A percentile compares a stretch with the other conserved stretches of the same genome.
phyloP scores from a whole-genome alignment of 2,329 filamentous ascomycete species.

The Epichloe uncinata region DNA sequence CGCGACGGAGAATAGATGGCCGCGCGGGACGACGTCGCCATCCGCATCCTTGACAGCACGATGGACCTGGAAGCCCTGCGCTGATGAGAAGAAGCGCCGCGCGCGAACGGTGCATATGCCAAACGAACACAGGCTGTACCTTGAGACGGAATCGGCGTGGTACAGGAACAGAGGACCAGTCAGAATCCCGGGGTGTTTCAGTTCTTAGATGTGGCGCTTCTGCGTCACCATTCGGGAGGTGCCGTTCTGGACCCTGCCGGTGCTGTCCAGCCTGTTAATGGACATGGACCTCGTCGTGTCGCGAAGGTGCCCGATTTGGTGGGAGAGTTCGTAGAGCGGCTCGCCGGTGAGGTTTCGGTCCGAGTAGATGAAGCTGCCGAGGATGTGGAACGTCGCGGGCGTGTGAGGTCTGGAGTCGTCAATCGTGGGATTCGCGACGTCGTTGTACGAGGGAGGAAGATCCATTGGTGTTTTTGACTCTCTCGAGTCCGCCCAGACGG shows the following conservation, averaged over 20 bases:
- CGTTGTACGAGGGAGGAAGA: too few relatives aligned
- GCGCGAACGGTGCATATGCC: conserved; percentile 16
- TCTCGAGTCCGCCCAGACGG: too few relatives aligned
- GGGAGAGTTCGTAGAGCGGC: conserved; percentile 24
- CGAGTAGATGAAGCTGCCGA: conserved; percentile 22
- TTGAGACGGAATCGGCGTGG: conserved; percentile 19
- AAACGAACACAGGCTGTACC: conserved; percentile 16
- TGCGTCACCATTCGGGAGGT: conserved; percentile 14
- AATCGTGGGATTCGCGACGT: too few relatives aligned
- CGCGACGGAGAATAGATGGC: conserved; percentile 17
- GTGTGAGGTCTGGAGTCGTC: conserved; percentile 7
- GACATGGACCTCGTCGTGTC: conserved; percentile 19
- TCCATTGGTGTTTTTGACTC: too few relatives aligned
- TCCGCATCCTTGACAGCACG: conserved; percentile 15
- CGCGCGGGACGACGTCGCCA: conserved; percentile 10
- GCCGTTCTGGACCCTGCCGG: conserved; percentile 8
- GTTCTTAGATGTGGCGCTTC: conserved; percentile 21
- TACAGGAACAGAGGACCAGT: conserved; percentile 18
- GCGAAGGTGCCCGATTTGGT: conserved; percentile 19
- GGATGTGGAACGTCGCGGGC: conserved; percentile 20
- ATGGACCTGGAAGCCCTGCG: conserved; percentile 17
- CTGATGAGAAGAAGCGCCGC: conserved; percentile 8
- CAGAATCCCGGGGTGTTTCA: conserved; percentile 18
- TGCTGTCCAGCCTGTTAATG: conserved; percentile 19
- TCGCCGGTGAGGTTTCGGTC: conserved; percentile 12